Evolutionary conservation across 73 alveolate species (phyloP).

Genomic region (Paramecium octaurelia): DNA sequence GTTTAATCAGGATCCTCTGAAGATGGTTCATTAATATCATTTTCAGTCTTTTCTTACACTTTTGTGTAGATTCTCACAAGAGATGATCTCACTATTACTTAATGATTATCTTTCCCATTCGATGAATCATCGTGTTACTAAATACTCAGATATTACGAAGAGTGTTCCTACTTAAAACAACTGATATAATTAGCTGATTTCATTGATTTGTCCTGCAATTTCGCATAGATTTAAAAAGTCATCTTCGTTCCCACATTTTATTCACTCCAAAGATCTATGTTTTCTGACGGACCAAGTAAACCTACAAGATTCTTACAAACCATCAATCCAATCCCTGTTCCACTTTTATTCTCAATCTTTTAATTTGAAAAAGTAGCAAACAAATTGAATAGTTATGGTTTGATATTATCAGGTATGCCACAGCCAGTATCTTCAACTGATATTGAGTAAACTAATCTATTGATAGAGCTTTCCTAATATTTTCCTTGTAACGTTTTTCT

Average conservation of each 20-base stretch:
- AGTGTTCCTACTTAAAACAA: neutral
- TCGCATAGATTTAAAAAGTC: conserved; percentile 16
- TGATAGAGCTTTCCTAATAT: neutral
- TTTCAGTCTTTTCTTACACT: neutral
- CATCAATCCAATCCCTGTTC: conserved; percentile 61
- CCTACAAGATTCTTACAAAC: conserved; percentile 53
- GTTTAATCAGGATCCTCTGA: conserved; percentile 9
- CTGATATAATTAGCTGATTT: neutral
- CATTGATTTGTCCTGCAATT: neutral
- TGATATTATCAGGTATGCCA: conserved; percentile 41
- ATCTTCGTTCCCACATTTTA: conserved; percentile 19
- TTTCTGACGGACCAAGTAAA: conserved; percentile 35
- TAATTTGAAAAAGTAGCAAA: conserved; percentile 42
- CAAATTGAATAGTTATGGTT: conserved; percentile 49
- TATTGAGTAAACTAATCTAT: neutral
- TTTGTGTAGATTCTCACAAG: neutral
- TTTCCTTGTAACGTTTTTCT: neutral
- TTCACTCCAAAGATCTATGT: conserved; percentile 29
- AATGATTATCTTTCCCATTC: neutral
- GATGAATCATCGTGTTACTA: neutral
- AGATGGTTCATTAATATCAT: neutral
- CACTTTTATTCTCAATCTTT: conserved; percentile 45
- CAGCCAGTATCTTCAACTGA: conserved; percentile 56
- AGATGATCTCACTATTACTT: conserved; percentile 1
- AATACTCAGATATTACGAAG: neutral